These are phyloP conservation scores for Syzygium aromaticum DNA, from an alignment of 345 rosid species.

Conservation along the genomic window DNA sequence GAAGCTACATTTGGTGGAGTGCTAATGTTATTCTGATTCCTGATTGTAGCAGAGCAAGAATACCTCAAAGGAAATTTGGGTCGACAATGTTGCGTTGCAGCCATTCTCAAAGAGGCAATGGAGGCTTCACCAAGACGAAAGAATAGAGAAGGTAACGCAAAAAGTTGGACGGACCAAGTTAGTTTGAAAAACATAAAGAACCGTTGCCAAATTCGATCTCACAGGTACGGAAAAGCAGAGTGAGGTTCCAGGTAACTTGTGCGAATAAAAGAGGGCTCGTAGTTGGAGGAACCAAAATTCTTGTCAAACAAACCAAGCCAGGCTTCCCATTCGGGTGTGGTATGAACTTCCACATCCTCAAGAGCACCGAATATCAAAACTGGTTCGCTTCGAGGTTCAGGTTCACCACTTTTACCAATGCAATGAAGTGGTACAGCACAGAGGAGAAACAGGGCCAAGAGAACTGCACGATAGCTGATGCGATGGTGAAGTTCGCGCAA, in stretches of 20 bases:
- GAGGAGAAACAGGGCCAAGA: constrained; percentile 48
- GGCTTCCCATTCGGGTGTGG: constrained; percentile 74
- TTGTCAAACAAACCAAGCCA: constrained; percentile 31
- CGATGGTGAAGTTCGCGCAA: constrained; percentile 46
- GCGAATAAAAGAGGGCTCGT: constrained; percentile 27
- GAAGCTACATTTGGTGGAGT: neutral
- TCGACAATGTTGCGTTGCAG: constrained; percentile 44
- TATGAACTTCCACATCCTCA: constrained; percentile 57
- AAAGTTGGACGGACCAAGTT: neutral
- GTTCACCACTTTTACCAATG: constrained; percentile 66
- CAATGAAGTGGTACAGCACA: constrained; percentile 86
- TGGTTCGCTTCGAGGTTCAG: constrained; percentile 83
- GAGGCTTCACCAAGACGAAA: constrained; percentile 53
- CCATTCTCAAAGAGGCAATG: constrained; percentile 56
- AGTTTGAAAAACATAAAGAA: too few species aligned
- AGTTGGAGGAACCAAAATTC: constrained; percentile 31
- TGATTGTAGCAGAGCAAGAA: constrained; percentile 31
- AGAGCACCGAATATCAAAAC: constrained; percentile 37
- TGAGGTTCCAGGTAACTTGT: constrained; percentile 38
- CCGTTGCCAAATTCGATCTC: neutral
- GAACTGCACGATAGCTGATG: constrained; percentile 57
- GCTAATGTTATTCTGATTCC: neutral
- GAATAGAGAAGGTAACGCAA: constrained; percentile 34
- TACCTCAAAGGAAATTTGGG: constrained; percentile 37
- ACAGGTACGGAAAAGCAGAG: constrained; percentile 57